Percentiles rank a stretch among this genome's conserved stretches.
These are phyloP conservation scores for Gamsiella multidivaricata DNA, from an alignment of 192 early-diverging fungal genomes.

Conservation along the genomic window DNA sequence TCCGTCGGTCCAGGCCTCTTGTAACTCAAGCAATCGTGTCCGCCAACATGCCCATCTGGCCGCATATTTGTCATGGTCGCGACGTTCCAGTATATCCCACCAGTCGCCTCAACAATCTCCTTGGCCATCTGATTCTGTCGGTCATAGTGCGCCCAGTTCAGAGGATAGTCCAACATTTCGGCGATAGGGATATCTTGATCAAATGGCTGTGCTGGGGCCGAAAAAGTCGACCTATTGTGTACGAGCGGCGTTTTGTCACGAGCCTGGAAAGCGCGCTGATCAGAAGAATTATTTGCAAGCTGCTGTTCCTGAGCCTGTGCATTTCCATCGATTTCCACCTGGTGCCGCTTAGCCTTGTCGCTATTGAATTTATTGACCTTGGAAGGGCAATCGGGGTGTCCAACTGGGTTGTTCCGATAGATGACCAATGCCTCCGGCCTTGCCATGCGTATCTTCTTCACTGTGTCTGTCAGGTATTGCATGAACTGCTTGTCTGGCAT, in stretches of 20 bases:
- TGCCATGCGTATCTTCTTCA: slow-evolving; percentile 49
- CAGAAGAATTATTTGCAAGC: neutral
- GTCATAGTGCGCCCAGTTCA: slow-evolving; percentile 53
- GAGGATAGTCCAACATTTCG: slow-evolving; percentile 40
- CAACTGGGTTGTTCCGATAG: slow-evolving; percentile 61
- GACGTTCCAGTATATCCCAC: slow-evolving; percentile 65
- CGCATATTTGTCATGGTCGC: slow-evolving; percentile 58
- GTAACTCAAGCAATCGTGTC: slow-evolving; percentile 65
- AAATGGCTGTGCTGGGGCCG: slow-evolving; percentile 44
- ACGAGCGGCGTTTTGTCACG: neutral
- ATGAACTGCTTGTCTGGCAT: slow-evolving; percentile 55
- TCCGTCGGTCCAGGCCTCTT: slow-evolving; percentile 68
- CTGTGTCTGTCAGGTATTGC: slow-evolving; percentile 32
- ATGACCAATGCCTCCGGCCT: slow-evolving; percentile 58
- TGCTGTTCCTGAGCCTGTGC: neutral
- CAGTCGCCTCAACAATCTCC: slow-evolving; percentile 58
- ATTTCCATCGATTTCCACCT: neutral
- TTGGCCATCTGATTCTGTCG: slow-evolving; percentile 65
- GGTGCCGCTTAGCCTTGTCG: neutral
- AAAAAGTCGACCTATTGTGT: slow-evolving; percentile 10
- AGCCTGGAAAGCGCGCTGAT: too few relatives aligned
- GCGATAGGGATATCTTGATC: slow-evolving; percentile 24
- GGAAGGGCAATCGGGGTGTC: slow-evolving; percentile 48
- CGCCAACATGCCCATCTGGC: slow-evolving; percentile 67
- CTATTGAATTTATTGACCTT: slow-evolving; percentile 36